Evolutionary conservation across 2,329 filamentous ascomycete species (phyloP).

Genomic region (Botrytis hyacinthi): DNA sequence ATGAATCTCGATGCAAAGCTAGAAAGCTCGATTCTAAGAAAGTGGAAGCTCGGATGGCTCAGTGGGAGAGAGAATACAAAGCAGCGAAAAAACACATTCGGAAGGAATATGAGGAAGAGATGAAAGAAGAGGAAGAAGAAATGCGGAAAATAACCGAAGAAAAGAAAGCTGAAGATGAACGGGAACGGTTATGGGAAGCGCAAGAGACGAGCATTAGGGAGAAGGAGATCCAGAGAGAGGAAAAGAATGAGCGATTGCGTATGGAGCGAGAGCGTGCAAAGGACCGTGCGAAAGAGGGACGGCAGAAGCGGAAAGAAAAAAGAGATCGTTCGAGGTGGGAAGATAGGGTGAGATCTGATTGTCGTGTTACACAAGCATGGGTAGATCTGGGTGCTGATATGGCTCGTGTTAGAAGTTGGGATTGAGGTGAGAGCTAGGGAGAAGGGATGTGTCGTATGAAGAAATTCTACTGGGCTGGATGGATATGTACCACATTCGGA

Average conservation of each 20-base stretch:
- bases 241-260: not conserved
- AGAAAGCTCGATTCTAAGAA: not conserved
- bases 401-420: not conserved
- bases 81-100: not conserved
- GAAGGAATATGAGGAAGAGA: not conserved
- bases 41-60: not conserved
- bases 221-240: not conserved
- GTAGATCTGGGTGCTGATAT: conserved; percentile 1
- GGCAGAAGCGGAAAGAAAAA: not conserved
- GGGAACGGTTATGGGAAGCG: not conserved
- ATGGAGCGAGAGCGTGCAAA: not conserved
- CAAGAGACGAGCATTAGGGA: not conserved
- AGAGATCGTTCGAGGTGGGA: not conserved
- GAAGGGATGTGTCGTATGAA: not conserved
- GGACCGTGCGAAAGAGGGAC: not conserved
- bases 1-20: not conserved
- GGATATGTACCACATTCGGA: not conserved
- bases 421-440: not conserved
- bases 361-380: conserved; percentile 1
- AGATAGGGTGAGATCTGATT: not conserved
- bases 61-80: not conserved
- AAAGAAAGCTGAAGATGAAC: not conserved
- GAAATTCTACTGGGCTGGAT: not conserved
- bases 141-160: not conserved
- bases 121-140: not conserved